phyloP scores from a whole-genome alignment of 345 rosid species.

The Aegle marmelos region DNA sequence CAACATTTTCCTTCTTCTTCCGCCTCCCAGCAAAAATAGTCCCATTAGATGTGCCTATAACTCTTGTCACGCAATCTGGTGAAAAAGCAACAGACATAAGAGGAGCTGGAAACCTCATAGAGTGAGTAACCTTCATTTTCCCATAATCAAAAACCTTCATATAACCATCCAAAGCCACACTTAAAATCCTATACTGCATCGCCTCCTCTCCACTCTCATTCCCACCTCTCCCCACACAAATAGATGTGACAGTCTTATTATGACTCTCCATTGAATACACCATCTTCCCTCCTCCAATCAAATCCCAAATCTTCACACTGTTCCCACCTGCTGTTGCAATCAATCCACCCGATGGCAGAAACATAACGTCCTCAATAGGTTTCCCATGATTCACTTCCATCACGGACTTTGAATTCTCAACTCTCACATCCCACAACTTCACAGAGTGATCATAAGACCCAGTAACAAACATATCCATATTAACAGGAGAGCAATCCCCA shows the following conservation, averaged over 20 bases:
- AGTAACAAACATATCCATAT: constrained; percentile 58
- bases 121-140: constrained; percentile 71
- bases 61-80: constrained; percentile 50
- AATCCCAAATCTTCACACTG: constrained; percentile 84
- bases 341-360: constrained; percentile 85
- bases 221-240: constrained; percentile 57
- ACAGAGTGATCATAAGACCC: constrained; percentile 95
- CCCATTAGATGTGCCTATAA: constrained; percentile 76
- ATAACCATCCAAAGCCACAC: constrained; percentile 87
- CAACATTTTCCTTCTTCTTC: constrained; percentile 51
- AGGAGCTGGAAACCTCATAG: constrained; percentile 89
- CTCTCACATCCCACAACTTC: constrained; percentile 90
- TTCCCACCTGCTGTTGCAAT: constrained; percentile 84
- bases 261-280: constrained; percentile 87
- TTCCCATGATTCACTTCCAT: constrained; percentile 78
- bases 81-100: constrained; percentile 73
- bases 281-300: constrained; percentile 81
- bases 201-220: constrained; percentile 36
- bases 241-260: constrained; percentile 84
- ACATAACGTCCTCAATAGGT: constrained; percentile 86
- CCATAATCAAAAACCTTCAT: constrained; percentile 90
- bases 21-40: constrained; percentile 66
- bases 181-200: constrained; percentile 57
- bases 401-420: constrained; percentile 40
- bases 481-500: constrained; percentile 80